These are phyloP conservation scores for Vitis hybrid DNA, from an alignment of 177 flowering plant genomes.

Conservation along the genomic window DNA sequence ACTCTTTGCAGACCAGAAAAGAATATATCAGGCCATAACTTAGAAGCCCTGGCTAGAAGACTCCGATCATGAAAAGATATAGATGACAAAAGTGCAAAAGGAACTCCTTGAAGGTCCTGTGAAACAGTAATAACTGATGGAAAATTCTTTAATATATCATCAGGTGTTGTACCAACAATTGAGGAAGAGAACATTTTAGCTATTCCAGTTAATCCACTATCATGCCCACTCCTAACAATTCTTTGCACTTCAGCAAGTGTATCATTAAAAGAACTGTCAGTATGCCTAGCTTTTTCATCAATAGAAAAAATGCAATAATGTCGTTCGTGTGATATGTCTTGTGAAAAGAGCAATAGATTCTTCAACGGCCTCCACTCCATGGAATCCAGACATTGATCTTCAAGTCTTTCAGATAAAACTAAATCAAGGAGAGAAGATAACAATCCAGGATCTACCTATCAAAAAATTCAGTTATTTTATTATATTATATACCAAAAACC, in stretches of 20 bases:
- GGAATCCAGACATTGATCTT: slow-evolving; percentile 10
- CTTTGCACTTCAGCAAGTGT: slow-evolving; percentile 45
- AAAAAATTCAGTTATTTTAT: slow-evolving; percentile 26
- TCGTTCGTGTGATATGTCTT: slow-evolving; percentile 27
- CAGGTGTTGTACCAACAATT: slow-evolving; percentile 46
- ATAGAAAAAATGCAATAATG: slow-evolving; percentile 19
- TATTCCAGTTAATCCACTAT: slow-evolving; percentile 37
- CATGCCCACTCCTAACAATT: slow-evolving; percentile 21
- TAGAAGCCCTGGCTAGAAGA: slow-evolving; percentile 41
- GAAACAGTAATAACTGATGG: slow-evolving; percentile 50
- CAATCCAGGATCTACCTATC: slow-evolving; percentile 57
- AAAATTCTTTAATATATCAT: slow-evolving; percentile 47
- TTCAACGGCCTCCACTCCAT: slow-evolving; percentile 80
- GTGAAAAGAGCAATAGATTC: slow-evolving; percentile 49
- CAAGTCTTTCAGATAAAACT: slow-evolving; percentile 47
- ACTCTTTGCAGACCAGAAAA: slow-evolving; percentile 42
- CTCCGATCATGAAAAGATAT: slow-evolving; percentile 47
- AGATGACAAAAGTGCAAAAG: slow-evolving; percentile 44
- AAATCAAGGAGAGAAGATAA: slow-evolving; percentile 49
- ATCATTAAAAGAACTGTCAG: slow-evolving; percentile 40
- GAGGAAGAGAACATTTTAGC: slow-evolving; percentile 54
- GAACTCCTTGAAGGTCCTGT: slow-evolving; percentile 38
- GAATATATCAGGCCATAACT: slow-evolving; percentile 62
- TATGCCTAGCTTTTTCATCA: slow-evolving; percentile 12
- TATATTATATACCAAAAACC: slow-evolving; percentile 8